Percentiles rank a stretch among this genome's conserved stretches.
Evolutionary conservation across 2,329 filamentous ascomycete species (phyloP).

Genomic region (Chaetomium strumarium): DNA sequence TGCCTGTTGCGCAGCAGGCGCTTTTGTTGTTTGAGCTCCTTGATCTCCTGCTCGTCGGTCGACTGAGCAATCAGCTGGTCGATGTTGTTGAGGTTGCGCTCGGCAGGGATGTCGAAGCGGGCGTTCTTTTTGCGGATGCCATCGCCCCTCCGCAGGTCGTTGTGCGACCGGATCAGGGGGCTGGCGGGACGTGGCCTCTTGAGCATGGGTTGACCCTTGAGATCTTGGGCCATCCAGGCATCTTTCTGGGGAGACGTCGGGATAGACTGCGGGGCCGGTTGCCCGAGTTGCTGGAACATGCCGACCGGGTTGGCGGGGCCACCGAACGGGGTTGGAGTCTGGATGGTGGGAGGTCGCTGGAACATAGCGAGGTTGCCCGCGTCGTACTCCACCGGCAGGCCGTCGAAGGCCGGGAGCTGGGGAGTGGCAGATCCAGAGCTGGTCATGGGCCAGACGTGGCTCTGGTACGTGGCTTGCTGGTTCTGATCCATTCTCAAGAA

Average conservation of each 20-base stretch:
- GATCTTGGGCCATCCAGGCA: slow-evolving; percentile 42
- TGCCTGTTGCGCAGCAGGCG: slow-evolving; percentile 89
- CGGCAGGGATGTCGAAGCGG: slow-evolving; percentile 91
- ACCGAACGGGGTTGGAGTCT: slow-evolving; percentile 50
- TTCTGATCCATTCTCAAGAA: slow-evolving; percentile 59
- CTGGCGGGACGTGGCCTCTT: slow-evolving; percentile 63
- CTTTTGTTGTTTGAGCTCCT: slow-evolving; percentile 98
- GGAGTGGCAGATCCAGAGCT: slow-evolving; percentile 69
- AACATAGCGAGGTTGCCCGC: slow-evolving; percentile 43
- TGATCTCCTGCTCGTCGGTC: slow-evolving; percentile 86
- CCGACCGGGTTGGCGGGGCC: slow-evolving; percentile 45
- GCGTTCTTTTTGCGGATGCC: slow-evolving; percentile 99
- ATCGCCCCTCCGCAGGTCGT: slow-evolving; percentile 71
- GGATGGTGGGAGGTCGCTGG: slow-evolving; percentile 41
- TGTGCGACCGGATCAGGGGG: slow-evolving; percentile 66
- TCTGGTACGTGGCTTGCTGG: slow-evolving; percentile 37
- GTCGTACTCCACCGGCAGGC: slow-evolving; percentile 53
- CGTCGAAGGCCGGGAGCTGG: slow-evolving; percentile 60
- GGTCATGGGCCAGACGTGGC: slow-evolving; percentile 57
- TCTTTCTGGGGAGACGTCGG: slow-evolving; percentile 54
- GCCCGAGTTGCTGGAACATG: slow-evolving; percentile 48
- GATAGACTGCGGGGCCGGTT: slow-evolving; percentile 42
- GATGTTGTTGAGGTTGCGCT: slow-evolving; percentile 90
- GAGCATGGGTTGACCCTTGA: slow-evolving; percentile 45
- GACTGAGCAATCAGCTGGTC: slow-evolving; percentile 86